Base-by-base conservation (phyloP, 2,329 filamentous ascomycete genomes). In the Claviceps humidiphila region DNA sequence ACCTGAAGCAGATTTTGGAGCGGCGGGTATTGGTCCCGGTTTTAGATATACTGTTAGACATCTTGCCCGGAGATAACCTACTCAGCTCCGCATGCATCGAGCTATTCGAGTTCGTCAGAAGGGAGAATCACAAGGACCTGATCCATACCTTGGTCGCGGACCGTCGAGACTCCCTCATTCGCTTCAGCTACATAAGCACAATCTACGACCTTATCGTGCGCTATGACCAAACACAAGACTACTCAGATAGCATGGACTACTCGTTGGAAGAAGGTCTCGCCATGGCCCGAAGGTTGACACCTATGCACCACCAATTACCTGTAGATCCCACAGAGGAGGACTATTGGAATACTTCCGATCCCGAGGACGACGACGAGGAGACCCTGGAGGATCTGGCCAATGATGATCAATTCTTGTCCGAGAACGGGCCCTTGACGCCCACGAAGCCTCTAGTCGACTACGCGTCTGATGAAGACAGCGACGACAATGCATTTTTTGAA, bases 1-100 rank as follows among this genome's bases (percentile, higher is more conserved):
- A 96, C 65, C 84, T 89, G 61, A 85, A 84, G 51, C 85, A 95
- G 60, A 79, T 97, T 59, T 85, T 84, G 26, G 82, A 89, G 58
- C 85, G 90, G 64, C 81, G 84, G 54, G 81, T 93, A 0, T 82
- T 97, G 54, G 87, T 85, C 42, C 86, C 89, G 1, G 87, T 97
- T 38, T 74, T 98, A 14, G 81, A 93, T 58, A 84, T 96, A 40
- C 78, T 97, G 38, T 78, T 85, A 52, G 81, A 87, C 58, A 93
- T 89, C 0, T 85, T 96, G 79, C 88, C 90, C 1, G 81, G 89
- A 43, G 91, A 98, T 66, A 97, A 96, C 59, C 75, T 98, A 3
- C 76, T 97, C 37, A 94, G 93, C 66, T 97, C 91, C 0, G 91
- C 90, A 8, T 95, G 89, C 60, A 75, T 97, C 9, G 93, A 98